Evolutionary conservation across 129 eudicot species (phyloP).

Genomic region (Apium graveolens): DNA sequence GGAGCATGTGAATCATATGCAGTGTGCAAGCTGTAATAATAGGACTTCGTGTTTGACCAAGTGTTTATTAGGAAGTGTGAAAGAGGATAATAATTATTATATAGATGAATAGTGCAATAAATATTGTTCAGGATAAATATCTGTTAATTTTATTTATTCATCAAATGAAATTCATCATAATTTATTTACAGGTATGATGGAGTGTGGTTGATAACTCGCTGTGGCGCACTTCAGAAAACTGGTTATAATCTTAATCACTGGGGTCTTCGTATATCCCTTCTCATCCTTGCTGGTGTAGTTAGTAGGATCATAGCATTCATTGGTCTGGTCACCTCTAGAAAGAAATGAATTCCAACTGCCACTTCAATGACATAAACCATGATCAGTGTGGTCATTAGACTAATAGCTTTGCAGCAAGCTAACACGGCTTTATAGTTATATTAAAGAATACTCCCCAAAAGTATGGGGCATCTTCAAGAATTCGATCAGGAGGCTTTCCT

Average conservation of each 20-base stretch:
- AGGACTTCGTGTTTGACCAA: neutral
- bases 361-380: neutral
- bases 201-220: slow-evolving; percentile 25
- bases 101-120: neutral
- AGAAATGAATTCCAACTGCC: slow-evolving; percentile 15
- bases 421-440: neutral
- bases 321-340: slow-evolving; percentile 20
- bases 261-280: slow-evolving; percentile 20
- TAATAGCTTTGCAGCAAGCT: neutral
- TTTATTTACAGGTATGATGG: slow-evolving; percentile 24
- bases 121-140: neutral
- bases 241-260: slow-evolving; percentile 20
- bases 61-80: neutral
- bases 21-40: neutral
- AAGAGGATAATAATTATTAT: neutral
- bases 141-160: neutral
- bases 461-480: neutral
- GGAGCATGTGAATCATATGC: neutral
- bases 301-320: slow-evolving; percentile 24
- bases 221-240: slow-evolving; percentile 19
- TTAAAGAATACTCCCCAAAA: neutral
- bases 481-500: neutral
- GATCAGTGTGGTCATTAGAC: neutral
- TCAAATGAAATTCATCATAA: neutral
- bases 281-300: slow-evolving; percentile 17